Percentiles rank a stretch among this genome's conserved stretches.
Evolutionary conservation across 768 basidiomycete species (phyloP).

Genomic region (Boletus rubescentipes): DNA sequence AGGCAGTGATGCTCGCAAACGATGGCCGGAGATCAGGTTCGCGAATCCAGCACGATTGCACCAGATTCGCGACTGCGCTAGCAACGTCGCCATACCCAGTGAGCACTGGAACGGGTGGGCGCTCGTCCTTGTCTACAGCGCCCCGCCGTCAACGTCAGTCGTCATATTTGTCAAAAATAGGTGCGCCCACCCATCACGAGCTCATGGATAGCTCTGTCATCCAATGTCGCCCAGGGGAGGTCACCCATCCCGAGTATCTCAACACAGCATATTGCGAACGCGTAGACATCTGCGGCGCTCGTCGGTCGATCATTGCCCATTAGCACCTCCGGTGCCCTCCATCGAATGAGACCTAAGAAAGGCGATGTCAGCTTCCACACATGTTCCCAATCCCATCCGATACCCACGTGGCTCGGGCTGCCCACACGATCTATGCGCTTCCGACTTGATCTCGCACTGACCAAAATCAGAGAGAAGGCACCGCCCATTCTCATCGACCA

Average conservation of each 20-base stretch:
- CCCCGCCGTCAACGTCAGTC: slow-evolving; percentile 18
- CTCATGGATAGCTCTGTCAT: slow-evolving; percentile 50
- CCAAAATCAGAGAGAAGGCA: slow-evolving; percentile 85
- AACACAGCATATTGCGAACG: slow-evolving; percentile 63
- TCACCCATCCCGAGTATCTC: slow-evolving; percentile 64
- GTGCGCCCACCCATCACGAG: slow-evolving; percentile 48
- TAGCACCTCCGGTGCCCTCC: slow-evolving; percentile 72
- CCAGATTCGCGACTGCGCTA: slow-evolving; percentile 39
- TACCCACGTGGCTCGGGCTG: slow-evolving; percentile 43
- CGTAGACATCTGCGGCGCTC: slow-evolving; percentile 61
- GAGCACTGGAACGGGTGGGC: slow-evolving; percentile 46
- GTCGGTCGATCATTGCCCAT: slow-evolving; percentile 47
- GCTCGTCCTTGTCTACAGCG: slow-evolving; percentile 45
- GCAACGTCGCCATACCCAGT: slow-evolving; percentile 34
- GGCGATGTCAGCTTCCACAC: not conserved
- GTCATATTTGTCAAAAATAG: not conserved
- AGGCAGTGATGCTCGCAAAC: slow-evolving; percentile 49
- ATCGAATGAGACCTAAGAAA: slow-evolving; percentile 59
- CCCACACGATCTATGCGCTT: slow-evolving; percentile 62
- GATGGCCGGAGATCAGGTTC: slow-evolving; percentile 51
- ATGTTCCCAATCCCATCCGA: not conserved
- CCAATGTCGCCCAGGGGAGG: slow-evolving; percentile 53
- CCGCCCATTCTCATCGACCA: slow-evolving; percentile 63
- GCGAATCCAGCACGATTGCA: slow-evolving; percentile 57
- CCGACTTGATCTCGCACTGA: slow-evolving; percentile 75